Evolutionary conservation across 768 basidiomycete species (phyloP), one percentile per base, ranked within the genome.

Genomic region (Hericium coralloides): DNA sequence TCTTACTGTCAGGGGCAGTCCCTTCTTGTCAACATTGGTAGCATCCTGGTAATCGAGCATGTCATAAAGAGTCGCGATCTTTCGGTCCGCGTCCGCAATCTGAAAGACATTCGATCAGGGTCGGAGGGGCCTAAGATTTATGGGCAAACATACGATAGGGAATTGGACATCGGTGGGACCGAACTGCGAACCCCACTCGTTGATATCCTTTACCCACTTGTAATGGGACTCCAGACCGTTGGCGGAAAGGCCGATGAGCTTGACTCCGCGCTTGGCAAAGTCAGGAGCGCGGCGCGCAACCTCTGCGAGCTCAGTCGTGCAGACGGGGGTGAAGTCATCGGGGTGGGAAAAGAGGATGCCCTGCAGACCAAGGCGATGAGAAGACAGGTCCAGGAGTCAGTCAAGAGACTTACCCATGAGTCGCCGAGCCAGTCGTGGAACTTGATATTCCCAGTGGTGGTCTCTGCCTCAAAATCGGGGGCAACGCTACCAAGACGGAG

Each of bases 251-350:
- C 93, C 93, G 60, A 95, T 92, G 60, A 95, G 79, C 75, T 98
- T 98, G 67, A 98, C 93, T 63, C 84, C 82, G 59, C 97, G 87
- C 67, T 85, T 83, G 52, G 74, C 77, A 69, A 98, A 99, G 71
- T 98, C 95, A 15, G 76, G 75, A 12, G 83, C 79, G 58, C 91
- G 89, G 61, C 92, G 86, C 52, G 97, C 88, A 47, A 97, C 94
- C 70, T 97, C 95, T 52, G 92, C 94, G 38, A 98, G 87, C 76
- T 98, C 97, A 55, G 97, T 99, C 50, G 97, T 95, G 80, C 91
- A 94, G 53, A 95, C 87, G 51, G 89, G 89, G n/a, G 89, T 90
- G 68, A 92, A 92, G 68, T 92, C 88, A 47, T 88, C 94, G 0
- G 93, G 93, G 72, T 97, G 94, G 31, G 93, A 95, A 82, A 98